phyloP scores from a whole-genome alignment of 2,329 filamentous ascomycete genomes.

The Coccinonectria pachysandricola region DNA sequence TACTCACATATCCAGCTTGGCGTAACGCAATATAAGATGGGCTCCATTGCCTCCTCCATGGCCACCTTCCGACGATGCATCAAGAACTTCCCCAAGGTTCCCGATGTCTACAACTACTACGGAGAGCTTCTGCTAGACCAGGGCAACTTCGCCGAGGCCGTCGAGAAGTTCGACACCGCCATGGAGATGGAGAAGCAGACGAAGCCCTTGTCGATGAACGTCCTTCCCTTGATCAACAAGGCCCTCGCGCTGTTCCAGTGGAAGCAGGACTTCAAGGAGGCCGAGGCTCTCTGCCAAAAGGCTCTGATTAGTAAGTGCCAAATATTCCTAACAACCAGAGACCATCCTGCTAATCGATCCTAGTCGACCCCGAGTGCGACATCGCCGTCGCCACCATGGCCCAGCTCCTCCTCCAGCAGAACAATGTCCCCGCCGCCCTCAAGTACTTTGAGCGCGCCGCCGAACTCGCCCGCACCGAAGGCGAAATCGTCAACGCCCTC shows the following conservation, averaged over 20 bases:
- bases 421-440: constrained; percentile 89
- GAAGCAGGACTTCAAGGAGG: constrained; percentile 92
- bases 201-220: constrained; percentile 94
- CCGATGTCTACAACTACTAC: constrained; percentile 99
- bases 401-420: constrained; percentile 91
- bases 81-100: constrained; percentile 95
- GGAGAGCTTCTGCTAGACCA: constrained; percentile 95
- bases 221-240: constrained; percentile 96
- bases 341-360: constrained; percentile 22
- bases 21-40: constrained; percentile 99
- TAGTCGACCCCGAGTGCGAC: constrained; percentile 96
- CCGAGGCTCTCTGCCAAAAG: constrained; percentile 94
- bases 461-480: constrained; percentile 86
- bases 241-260: constrained; percentile 94
- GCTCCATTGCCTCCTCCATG: constrained; percentile 94
- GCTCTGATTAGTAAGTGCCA: constrained; percentile 77
- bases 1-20: constrained; percentile 99
- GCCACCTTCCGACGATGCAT: constrained; percentile 94
- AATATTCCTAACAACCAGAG: constrained; percentile 1
- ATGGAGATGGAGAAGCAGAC: constrained; percentile 96
- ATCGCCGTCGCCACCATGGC: constrained; percentile 99
- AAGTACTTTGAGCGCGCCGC: constrained; percentile 96
- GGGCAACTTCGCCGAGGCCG: constrained; percentile 87
- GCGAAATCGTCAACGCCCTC: constrained; percentile 90
- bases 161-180: constrained; percentile 97